phyloP scores from a whole-genome alignment of 148 eudicot genomes.

The Vaccinium vitisidaea region DNA sequence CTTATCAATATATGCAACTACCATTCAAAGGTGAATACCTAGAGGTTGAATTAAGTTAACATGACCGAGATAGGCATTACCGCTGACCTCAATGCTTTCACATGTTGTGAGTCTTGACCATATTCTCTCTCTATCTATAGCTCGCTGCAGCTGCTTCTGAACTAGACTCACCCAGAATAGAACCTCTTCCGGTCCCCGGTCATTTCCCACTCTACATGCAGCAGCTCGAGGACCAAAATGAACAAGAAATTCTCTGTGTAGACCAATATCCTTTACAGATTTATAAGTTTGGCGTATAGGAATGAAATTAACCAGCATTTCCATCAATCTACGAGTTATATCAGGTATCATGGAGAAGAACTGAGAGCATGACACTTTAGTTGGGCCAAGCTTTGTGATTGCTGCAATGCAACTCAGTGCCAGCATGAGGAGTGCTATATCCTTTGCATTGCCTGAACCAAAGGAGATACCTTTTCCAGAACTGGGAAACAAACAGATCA shows the following conservation, averaged over 20 bases:
- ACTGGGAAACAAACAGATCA: conserved; percentile 38
- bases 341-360: conserved; percentile 82
- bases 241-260: conserved; percentile 77
- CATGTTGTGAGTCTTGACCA: conserved; percentile 95
- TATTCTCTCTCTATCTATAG: conserved; percentile 85
- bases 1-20: neutral
- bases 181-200: conserved; percentile 69
- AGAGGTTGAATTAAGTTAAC: neutral
- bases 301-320: conserved; percentile 65
- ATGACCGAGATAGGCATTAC: neutral
- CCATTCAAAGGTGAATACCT: neutral
- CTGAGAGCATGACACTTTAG: conserved; percentile 82
- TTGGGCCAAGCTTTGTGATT: conserved; percentile 81
- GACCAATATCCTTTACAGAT: conserved; percentile 72
- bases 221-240: conserved; percentile 96
- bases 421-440: conserved; percentile 68
- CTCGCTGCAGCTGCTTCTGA: conserved; percentile 87
- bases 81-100: conserved; percentile 90
- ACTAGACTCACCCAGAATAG: conserved; percentile 84
- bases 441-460: conserved; percentile 54
- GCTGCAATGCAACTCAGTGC: conserved; percentile 75
- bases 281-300: conserved; percentile 73
- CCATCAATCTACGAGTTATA: conserved; percentile 79
- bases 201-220: conserved; percentile 57
- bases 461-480: conserved; percentile 42